Evolutionary conservation across 129 eudicot genomes (phyloP).

Genomic region (Pittosporum tobira): DNA sequence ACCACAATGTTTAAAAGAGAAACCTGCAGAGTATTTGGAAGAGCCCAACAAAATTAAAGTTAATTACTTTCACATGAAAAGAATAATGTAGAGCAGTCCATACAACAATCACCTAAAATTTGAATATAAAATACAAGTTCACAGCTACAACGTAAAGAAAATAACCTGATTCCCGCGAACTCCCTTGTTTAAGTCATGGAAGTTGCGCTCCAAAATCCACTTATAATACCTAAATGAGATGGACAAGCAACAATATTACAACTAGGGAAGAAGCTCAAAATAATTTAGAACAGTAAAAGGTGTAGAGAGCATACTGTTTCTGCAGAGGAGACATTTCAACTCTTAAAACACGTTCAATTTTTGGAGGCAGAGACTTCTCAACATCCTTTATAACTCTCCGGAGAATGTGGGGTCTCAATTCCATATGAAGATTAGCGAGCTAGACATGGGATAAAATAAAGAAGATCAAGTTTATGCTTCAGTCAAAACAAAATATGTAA

Average conservation of each 20-base stretch:
- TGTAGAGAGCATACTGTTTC: conserved; percentile 53
- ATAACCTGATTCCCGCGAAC: conserved; percentile 98
- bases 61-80: not conserved
- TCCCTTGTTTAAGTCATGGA: conserved; percentile 95
- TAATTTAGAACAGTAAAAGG: conserved; percentile 3
- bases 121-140: not conserved
- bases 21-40: conserved; percentile 50
- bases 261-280: not conserved
- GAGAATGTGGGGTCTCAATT: conserved; percentile 93
- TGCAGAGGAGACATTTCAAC: conserved; percentile 99
- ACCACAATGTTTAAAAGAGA: conserved; percentile 94
- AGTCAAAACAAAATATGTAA: not conserved
- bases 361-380: conserved; percentile 98
- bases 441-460: conserved; percentile 13
- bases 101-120: not conserved
- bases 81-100: conserved; percentile 9
- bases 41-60: conserved; percentile 1
- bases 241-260: conserved; percentile 4
- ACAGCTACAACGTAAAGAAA: not conserved
- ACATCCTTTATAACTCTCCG: conserved; percentile 97
- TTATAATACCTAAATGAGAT: conserved; percentile 67
- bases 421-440: conserved; percentile 99
- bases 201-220: conserved; percentile 98
- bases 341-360: conserved; percentile 93
- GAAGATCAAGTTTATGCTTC: not conserved